Conservation (phyloP, 164 flowering plant genomes). For the Magnolia changhungtana region DNA sequence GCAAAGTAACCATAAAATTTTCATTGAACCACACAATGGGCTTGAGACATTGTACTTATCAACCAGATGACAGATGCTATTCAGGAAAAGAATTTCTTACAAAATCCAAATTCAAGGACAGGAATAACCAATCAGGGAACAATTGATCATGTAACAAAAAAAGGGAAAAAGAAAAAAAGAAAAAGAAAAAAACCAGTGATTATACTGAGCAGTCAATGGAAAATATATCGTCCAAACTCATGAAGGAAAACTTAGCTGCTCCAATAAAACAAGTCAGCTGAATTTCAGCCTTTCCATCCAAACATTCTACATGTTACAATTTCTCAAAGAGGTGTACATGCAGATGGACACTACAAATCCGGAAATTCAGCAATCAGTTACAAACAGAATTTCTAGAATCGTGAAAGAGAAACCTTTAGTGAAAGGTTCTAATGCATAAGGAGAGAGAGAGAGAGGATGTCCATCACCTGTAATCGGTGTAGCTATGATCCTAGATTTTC, state of each 20-base stretch:
- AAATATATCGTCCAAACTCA: background rate
- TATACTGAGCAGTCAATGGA: background rate
- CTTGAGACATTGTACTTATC: background rate
- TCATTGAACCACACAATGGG: background rate
- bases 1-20: slow-evolving; percentile 6
- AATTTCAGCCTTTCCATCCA: background rate
- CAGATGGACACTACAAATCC: background rate
- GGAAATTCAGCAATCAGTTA: background rate
- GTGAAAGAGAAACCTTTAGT: background rate
- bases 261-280: background rate
- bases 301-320: background rate
- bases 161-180: background rate
- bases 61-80: background rate
- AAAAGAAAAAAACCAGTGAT: background rate
- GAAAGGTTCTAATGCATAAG: background rate
- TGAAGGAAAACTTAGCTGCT: background rate
- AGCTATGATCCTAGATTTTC: too few species aligned
- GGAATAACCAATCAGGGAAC: too few species aligned
- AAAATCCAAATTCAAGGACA: background rate
- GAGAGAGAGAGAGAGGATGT: background rate
- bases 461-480: too few species aligned
- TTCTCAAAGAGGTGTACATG: background rate
- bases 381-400: background rate
- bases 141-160: background rate
- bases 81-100: background rate